phyloP scores from a whole-genome alignment of 2,329 filamentous ascomycete species.

The Macroventuria anomochaeta region DNA sequence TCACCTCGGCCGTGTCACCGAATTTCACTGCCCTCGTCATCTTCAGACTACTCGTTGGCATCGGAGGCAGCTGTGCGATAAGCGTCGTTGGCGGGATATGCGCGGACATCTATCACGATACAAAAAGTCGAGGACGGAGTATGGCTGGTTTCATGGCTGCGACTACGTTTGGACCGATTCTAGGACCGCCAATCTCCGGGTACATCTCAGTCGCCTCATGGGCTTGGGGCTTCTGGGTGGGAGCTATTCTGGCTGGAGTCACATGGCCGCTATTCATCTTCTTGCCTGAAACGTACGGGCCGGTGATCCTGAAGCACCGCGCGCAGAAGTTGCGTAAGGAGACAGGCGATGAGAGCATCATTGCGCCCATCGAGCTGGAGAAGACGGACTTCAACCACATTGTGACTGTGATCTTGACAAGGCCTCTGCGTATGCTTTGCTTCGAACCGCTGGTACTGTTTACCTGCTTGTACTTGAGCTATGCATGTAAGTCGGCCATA shows the following conservation, averaged over 20 bases:
- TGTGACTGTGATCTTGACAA: conserved; percentile 71
- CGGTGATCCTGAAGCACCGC: conserved; percentile 56
- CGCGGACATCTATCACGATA: conserved; percentile 69
- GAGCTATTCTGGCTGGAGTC: conserved; percentile 69
- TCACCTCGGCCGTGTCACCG: conserved; percentile 54
- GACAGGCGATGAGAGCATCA: conserved; percentile 59
- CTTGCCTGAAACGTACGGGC: conserved; percentile 61
- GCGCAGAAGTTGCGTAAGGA: conserved; percentile 65
- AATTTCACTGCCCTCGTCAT: conserved; percentile 54
- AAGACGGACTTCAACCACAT: conserved; percentile 64
- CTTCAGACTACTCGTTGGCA: conserved; percentile 53
- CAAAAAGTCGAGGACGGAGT: conserved; percentile 46
- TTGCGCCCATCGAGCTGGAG: conserved; percentile 70
- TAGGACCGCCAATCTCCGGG: conserved; percentile 70
- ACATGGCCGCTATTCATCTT: conserved; percentile 67
- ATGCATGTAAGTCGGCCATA: conserved; percentile 57
- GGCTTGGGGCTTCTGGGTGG: conserved; percentile 76
- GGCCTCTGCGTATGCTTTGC: conserved; percentile 75
- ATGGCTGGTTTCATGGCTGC: conserved; percentile 55
- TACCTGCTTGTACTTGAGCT: conserved; percentile 71
- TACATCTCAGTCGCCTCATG: conserved; percentile 68
- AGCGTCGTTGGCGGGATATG: conserved; percentile 67
- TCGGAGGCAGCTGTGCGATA: conserved; percentile 58
- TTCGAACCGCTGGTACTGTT: conserved; percentile 77
- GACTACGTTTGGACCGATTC: conserved; percentile 70